A percentile compares a stretch with the other conserved stretches of the same genome.
Conservation (phyloP, 139 green algal genomes). For the Chlorella vulgaris region DNA sequence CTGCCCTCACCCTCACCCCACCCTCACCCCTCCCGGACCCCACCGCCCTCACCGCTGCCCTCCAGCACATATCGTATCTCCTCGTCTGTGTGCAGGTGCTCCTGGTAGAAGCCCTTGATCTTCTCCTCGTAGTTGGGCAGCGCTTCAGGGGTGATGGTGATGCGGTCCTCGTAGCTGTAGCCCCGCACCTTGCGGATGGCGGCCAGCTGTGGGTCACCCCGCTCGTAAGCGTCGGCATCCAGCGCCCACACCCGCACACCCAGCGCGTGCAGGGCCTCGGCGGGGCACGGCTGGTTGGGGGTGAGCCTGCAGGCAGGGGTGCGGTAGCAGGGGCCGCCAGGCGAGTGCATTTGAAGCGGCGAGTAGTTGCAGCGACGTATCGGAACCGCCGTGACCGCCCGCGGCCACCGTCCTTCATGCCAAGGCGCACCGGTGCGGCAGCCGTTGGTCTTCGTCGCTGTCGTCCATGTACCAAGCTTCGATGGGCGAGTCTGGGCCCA, state of each 20-base stretch:
- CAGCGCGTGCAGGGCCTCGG: slow-evolving; percentile 66
- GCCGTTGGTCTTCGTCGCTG: slow-evolving; percentile 72
- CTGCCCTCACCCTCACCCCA: no score
- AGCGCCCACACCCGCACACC: slow-evolving; percentile 86
- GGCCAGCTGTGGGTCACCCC: slow-evolving; percentile 67
- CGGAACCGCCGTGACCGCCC: no score
- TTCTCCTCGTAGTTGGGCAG: slow-evolving; percentile 92
- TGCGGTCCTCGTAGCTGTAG: slow-evolving; percentile 80
- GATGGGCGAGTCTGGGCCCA: slow-evolving; percentile 28
- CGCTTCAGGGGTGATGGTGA: slow-evolving; percentile 72
- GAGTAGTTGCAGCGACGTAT: no score
- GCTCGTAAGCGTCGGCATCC: slow-evolving; percentile 66
- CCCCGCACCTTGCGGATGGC: slow-evolving; percentile 76
- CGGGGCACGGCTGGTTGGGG: slow-evolving; percentile 70
- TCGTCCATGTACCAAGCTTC: slow-evolving; percentile 92
- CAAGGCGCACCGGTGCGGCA: slow-evolving; percentile 66
- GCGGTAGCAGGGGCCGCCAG: no score
- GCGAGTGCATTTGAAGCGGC: no score
- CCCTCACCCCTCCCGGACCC: no score
- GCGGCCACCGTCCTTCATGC: no score
- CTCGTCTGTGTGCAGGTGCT: slow-evolving; percentile 96
- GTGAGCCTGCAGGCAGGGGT: slow-evolving; percentile 47
- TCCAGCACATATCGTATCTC: slow-evolving; percentile 91
- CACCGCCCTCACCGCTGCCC: slow-evolving; percentile 71
- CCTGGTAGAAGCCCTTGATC: slow-evolving; percentile 94